Evolutionary conservation across 2,329 filamentous ascomycete genomes (phyloP).

Genomic region (Ophiostoma australiae): DNA sequence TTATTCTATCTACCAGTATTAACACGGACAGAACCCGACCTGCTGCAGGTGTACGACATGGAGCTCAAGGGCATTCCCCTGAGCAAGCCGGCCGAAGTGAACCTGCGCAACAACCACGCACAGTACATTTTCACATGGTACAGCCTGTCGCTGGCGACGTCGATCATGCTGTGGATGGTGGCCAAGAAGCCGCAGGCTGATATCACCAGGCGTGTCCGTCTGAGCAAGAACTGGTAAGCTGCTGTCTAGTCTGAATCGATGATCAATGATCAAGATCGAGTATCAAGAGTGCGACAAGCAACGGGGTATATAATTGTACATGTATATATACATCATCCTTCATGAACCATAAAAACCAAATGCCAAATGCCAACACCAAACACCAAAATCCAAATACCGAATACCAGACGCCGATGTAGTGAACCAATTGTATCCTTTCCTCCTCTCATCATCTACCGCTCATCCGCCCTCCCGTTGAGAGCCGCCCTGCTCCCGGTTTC

Average conservation of each 20-base stretch:
- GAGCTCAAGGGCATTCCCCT: constrained; percentile 81
- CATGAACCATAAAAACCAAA: constrained; percentile 19
- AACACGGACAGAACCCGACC: constrained; percentile 60
- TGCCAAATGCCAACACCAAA: background rate
- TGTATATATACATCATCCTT: constrained; percentile 26
- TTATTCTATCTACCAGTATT: background rate
- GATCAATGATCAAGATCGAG: background rate
- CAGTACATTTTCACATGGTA: constrained; percentile 99
- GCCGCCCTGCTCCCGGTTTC: constrained; percentile 37
- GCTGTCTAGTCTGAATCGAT: background rate
- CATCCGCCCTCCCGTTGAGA: background rate
- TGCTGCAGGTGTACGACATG: constrained; percentile 70
- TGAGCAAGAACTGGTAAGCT: constrained; percentile 67
- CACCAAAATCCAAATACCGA: background rate
- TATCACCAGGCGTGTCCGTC: constrained; percentile 65
- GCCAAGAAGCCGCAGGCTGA: constrained; percentile 78
- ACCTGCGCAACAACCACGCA: constrained; percentile 90
- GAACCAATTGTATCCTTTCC: background rate
- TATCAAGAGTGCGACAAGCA: background rate
- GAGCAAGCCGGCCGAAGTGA: constrained; percentile 81
- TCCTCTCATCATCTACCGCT: background rate
- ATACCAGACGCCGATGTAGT: background rate
- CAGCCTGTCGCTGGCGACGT: constrained; percentile 74
- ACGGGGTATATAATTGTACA: background rate
- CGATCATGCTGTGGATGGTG: constrained; percentile 95